Evolutionary conservation across 139 green algal species (phyloP).

Genomic region (Zygnema circumcarinatum): DNA sequence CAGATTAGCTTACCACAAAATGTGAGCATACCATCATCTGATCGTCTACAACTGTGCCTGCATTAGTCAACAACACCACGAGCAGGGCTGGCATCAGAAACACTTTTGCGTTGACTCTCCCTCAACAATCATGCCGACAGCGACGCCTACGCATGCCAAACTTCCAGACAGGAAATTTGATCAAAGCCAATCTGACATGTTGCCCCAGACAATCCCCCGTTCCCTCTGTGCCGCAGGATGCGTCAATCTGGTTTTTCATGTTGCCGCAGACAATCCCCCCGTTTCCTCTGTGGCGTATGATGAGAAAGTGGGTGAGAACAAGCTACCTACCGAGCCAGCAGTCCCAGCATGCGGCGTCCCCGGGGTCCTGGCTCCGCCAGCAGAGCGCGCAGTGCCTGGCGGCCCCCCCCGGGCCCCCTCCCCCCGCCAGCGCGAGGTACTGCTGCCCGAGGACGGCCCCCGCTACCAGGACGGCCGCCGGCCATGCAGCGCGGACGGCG

Average conservation of each 20-base stretch:
- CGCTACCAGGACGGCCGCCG: neutral
- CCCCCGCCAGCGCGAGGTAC: constrained; percentile 7
- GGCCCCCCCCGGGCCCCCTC: neutral
- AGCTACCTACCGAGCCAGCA: constrained; percentile 57
- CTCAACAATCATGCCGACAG: too few relatives aligned
- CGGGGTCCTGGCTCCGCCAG: constrained; percentile 36
- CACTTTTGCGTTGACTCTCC: too few relatives aligned
- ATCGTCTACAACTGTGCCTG: constrained; percentile 47
- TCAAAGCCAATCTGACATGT: too few relatives aligned
- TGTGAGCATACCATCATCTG: constrained; percentile 34
- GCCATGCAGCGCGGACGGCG: constrained; percentile 10
- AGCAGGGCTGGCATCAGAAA: neutral
- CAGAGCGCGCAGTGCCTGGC: constrained; percentile 37
- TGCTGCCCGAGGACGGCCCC: constrained; percentile 31
- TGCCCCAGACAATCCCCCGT: too few relatives aligned
- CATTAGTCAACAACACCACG: constrained; percentile 6
- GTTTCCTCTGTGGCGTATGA: too few relatives aligned
- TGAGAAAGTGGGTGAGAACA: too few relatives aligned
- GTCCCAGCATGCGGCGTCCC: constrained; percentile 35
- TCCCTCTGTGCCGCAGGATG: too few relatives aligned
- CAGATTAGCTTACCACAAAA: constrained; percentile 52
- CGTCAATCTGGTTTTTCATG: too few relatives aligned
- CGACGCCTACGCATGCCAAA: too few relatives aligned
- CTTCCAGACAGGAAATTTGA: too few relatives aligned
- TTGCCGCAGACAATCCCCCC: too few relatives aligned